These are phyloP conservation scores for Verticillium isaacii DNA, from an alignment of 2,329 filamentous ascomycete genomes.

Conservation along the genomic window DNA sequence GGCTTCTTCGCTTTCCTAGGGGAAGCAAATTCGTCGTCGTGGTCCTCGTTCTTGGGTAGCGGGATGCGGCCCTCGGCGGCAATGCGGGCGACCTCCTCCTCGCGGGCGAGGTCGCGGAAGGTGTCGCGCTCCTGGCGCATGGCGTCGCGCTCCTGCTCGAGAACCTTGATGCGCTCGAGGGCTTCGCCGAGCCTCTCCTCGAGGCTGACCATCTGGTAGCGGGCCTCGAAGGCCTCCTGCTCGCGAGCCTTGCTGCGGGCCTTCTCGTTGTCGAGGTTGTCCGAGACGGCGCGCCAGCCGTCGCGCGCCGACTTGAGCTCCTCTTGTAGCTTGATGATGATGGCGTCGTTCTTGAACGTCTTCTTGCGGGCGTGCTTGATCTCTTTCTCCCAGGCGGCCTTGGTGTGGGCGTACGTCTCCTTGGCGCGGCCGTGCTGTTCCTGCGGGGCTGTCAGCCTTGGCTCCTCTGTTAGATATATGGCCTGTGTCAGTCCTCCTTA, in stretches of 20 bases:
- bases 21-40: slow-evolving; percentile 58
- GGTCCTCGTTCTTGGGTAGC: slow-evolving; percentile 48
- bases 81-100: slow-evolving; percentile 68
- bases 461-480: slow-evolving; percentile 18
- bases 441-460: slow-evolving; percentile 30
- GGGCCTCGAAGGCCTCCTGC: slow-evolving; percentile 64
- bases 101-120: slow-evolving; percentile 65
- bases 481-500: slow-evolving; percentile 23
- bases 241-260: slow-evolving; percentile 57
- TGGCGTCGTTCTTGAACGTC: slow-evolving; percentile 68
- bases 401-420: slow-evolving; percentile 62
- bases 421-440: slow-evolving; percentile 67
- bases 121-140: slow-evolving; percentile 68
- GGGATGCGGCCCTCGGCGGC: slow-evolving; percentile 68
- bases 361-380: slow-evolving; percentile 66
- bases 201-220: slow-evolving; percentile 59
- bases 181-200: slow-evolving; percentile 65
- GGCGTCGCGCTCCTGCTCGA: slow-evolving; percentile 71
- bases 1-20: slow-evolving; percentile 46
- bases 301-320: slow-evolving; percentile 61
- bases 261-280: slow-evolving; percentile 58
- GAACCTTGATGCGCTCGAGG: slow-evolving; percentile 56
- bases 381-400: slow-evolving; percentile 69
- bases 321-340: slow-evolving; percentile 66
- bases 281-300: slow-evolving; percentile 50